Conservation (phyloP, 1,284 basidiomycete genomes). For the Austroboletus rostrupii region DNA sequence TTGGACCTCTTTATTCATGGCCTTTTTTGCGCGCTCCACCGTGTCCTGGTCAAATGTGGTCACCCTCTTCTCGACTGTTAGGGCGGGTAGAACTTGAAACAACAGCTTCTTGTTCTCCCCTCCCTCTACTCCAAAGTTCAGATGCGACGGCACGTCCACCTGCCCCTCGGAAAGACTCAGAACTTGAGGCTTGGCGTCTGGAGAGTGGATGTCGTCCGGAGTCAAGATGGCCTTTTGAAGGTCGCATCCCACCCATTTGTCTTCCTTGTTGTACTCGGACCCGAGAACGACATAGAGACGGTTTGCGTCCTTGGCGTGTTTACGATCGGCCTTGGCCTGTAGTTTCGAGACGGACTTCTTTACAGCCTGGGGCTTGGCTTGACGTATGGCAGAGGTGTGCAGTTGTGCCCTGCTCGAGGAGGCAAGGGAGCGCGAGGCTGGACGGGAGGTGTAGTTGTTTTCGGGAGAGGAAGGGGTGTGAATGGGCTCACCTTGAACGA, state of each 20-base stretch:
- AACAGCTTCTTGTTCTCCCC: conserved; percentile 51
- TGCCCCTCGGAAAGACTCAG: conserved; percentile 26
- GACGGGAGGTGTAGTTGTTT: conserved; percentile 1
- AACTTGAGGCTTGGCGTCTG: conserved; percentile 10
- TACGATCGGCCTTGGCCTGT: conserved; percentile 43
- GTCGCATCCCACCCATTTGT: conserved; percentile 62
- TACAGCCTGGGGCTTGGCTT: conserved; percentile 36
- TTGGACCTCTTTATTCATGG: conserved; percentile 41
- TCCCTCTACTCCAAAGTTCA: conserved; percentile 61
- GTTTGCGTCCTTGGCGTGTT: conserved; percentile 37
- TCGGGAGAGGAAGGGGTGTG: background rate
- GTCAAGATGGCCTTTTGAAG: conserved; percentile 61
- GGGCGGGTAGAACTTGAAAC: conserved; percentile 54
- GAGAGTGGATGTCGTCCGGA: conserved; percentile 42
- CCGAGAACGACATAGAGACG: conserved; percentile 74
- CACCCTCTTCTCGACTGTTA: conserved; percentile 35
- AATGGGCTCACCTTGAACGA: conserved; percentile 28
- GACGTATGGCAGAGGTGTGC: conserved; percentile 51
- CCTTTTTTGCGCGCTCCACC: conserved; percentile 18
- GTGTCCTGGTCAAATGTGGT: conserved; percentile 18
- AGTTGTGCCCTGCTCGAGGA: conserved; percentile 44
- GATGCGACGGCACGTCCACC: conserved; percentile 43
- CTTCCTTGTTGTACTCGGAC: conserved; percentile 54
- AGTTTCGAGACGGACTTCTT: conserved; percentile 50
- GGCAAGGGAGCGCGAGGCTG: conserved; percentile 43